phyloP scores from a whole-genome alignment of 768 basidiomycete genomes.

The Auricularia auricula-judae region DNA sequence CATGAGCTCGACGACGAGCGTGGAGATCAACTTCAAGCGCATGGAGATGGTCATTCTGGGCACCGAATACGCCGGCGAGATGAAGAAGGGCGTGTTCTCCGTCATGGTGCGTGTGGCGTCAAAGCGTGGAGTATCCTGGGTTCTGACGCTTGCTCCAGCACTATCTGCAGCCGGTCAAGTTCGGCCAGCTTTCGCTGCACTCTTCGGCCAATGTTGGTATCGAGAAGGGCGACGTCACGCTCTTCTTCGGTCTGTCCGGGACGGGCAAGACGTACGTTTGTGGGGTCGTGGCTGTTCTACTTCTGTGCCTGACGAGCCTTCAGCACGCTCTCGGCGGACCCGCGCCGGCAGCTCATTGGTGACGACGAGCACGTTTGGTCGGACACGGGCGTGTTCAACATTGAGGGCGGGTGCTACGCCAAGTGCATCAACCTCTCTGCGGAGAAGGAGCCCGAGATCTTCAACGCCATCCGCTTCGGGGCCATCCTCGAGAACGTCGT shows the following conservation, averaged over 20 bases:
- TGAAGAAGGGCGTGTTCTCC: constrained; percentile 99
- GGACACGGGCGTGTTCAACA: constrained; percentile 98
- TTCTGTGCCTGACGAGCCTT: not conserved
- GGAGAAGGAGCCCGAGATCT: constrained; percentile 98
- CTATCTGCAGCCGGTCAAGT: constrained; percentile 97
- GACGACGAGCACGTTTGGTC: constrained; percentile 99
- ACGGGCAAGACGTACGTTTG: constrained; percentile 77
- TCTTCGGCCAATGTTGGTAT: constrained; percentile 95
- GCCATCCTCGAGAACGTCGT: constrained; percentile 99
- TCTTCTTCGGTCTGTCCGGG: constrained; percentile 97
- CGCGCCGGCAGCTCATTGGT: constrained; percentile 85
- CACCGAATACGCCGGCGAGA: constrained; percentile 96
- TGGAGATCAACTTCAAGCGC: constrained; percentile 99
- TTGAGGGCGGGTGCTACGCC: constrained; percentile 98
- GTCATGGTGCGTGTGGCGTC: constrained; percentile 60
- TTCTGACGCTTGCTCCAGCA: constrained; percentile 36
- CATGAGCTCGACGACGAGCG: constrained; percentile 97
- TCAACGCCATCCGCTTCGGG: constrained; percentile 87
- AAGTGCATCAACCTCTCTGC: constrained; percentile 94
- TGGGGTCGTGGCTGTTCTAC: not conserved
- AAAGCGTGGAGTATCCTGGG: too few species aligned
- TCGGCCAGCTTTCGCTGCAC: constrained; percentile 94
- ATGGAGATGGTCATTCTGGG: constrained; percentile 99
- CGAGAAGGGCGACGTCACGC: constrained; percentile 81
- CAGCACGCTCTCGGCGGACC: constrained; percentile 87